Evolutionary conservation across 1,139 yeast species (phyloP).

Genomic region (Kodamaea sp.): DNA sequence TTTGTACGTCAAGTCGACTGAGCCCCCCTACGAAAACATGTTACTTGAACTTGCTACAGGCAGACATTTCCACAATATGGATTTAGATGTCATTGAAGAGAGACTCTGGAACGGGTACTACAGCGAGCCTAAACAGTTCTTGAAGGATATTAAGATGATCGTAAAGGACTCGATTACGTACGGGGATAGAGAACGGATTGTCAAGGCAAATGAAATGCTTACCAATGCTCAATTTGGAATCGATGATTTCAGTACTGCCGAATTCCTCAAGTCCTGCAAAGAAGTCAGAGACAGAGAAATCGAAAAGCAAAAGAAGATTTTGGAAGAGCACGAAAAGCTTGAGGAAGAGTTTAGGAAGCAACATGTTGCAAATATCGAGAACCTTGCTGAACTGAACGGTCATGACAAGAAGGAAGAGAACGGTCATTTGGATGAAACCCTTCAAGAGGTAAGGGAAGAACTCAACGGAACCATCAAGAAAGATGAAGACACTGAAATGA

Average conservation of each 20-base stretch:
- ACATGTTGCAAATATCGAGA: conserved; percentile 6
- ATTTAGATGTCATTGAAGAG: conserved; percentile 90
- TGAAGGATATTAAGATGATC: conserved; percentile 82
- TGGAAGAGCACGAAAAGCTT: conserved; percentile 37
- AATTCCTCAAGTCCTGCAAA: conserved; percentile 73
- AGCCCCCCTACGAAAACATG: conserved; percentile 57
- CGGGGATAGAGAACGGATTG: conserved; percentile 81
- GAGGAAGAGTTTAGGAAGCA: conserved; percentile 29
- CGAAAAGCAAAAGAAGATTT: conserved; percentile 49
- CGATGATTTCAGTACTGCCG: conserved; percentile 81
- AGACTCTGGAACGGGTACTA: conserved; percentile 96
- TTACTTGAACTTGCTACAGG: conserved; percentile 79
- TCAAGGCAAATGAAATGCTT: conserved; percentile 93
- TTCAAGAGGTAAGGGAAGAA: neutral
- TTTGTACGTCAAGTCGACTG: conserved; percentile 58
- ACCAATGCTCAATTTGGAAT: conserved; percentile 95
- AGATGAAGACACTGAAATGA: neutral
- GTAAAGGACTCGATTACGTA: conserved; percentile 71
- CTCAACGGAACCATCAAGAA: neutral
- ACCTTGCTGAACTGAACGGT: neutral
- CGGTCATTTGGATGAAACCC: neutral
- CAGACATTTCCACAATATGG: conserved; percentile 78
- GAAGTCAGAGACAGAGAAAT: conserved; percentile 71
- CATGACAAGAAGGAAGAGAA: conserved; percentile 1
- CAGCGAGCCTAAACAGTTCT: conserved; percentile 87